Evolutionary conservation across 192 early-diverging fungal species (phyloP), one percentile per base, ranked within the genome.

Genomic region (Rhizophagus prolifer): DNA sequence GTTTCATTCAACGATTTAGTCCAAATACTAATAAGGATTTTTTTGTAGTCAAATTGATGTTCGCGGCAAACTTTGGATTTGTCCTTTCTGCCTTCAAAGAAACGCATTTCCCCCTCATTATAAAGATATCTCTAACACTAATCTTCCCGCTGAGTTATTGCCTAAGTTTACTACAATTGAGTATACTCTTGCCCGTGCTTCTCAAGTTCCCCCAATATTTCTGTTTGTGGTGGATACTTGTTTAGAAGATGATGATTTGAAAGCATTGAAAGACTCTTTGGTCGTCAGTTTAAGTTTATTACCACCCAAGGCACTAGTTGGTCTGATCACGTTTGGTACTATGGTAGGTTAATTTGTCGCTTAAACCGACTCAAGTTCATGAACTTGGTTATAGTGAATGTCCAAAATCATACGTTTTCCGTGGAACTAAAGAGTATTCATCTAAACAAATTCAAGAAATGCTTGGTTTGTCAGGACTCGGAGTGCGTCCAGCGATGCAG

Each of bases 21-120:
- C 16, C 14, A 54, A 50, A 5, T 54, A 54, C 1, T 47, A 16
- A 54, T 4, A 4, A 5, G 13, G 21, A 12, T 46, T 62, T 41
- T n/a, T 46, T 54, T 21, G 31, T 76, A 96, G 95, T 81, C 96
- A 98, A 86, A 95, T 98, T 78, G 97, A 99, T 83, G 91, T 96
- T 25, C 95, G 95, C 46, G 93, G 90, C 13, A 96, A 95, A 83
- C 87, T 98, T 36, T 99, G 97, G 97, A 96, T 97, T 74, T 99
- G 97, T 79, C 95, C 98, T n/a, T 96, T 99, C 83, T 98, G 98
- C 79, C 83, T 97, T 81, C 93, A 95, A 80, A 91, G 98, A 58
- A 99, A 98, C 84, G 94, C 94, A 79, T 94, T 99, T 79, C 97
- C 98, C 30, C 93, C 95, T 78, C 96, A 99, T 76, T 99, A 99